Conservation (phyloP, 176 grass and related monocot species). For the Zoysia pacifica region DNA sequence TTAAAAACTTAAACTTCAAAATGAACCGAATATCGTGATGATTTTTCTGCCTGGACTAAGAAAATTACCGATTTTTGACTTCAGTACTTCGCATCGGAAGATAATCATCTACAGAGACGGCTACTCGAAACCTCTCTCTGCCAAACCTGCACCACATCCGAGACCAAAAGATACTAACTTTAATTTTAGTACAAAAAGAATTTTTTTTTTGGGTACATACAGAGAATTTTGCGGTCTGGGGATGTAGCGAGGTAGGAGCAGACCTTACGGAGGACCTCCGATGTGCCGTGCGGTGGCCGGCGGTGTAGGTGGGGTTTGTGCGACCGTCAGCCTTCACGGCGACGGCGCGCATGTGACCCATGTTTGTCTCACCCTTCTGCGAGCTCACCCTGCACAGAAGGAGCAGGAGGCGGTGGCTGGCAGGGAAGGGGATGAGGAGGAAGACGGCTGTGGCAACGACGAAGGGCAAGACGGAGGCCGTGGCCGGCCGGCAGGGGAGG, state of each 20-base stretch:
- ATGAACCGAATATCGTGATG: not conserved
- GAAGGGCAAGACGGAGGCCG: not conserved
- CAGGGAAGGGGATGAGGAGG: not conserved
- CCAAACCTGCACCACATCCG: constrained; percentile 48
- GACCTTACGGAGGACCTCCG: not conserved
- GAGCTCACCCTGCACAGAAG: not conserved
- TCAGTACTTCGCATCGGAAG: constrained; percentile 92
- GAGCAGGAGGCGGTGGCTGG: not conserved
- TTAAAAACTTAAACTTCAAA: not conserved
- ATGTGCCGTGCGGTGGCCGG: not conserved
- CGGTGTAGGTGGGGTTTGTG: not conserved
- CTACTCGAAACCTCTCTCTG: constrained; percentile 45
- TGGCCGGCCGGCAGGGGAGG: not conserved
- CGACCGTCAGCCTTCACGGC: not conserved
- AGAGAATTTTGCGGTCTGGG: not conserved
- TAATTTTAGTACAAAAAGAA: not conserved
- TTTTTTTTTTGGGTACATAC: not conserved
- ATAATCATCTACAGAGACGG: constrained; percentile 62
- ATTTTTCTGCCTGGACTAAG: constrained; percentile 4
- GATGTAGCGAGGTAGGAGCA: not conserved
- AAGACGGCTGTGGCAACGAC: not conserved
- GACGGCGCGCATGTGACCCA: not conserved
- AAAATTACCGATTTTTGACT: constrained; percentile 75
- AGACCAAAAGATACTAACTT: not conserved
- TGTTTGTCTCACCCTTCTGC: not conserved